These are phyloP conservation scores for Epichloe sibirici DNA, from an alignment of 2,329 filamentous ascomycete species.

Conservation along the genomic window DNA sequence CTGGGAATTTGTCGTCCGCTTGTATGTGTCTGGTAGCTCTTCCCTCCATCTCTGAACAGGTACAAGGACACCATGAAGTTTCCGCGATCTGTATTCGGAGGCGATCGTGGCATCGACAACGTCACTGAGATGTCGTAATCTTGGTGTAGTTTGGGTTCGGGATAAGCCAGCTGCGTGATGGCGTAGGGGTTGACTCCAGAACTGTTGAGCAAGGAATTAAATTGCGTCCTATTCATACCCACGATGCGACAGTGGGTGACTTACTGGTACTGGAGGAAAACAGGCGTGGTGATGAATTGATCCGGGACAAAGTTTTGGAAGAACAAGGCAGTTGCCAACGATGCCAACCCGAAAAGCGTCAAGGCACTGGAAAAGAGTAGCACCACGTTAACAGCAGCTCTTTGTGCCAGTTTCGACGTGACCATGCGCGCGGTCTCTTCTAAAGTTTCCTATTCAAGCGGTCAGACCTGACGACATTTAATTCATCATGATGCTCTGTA, in stretches of 20 bases:
- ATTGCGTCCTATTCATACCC: background rate
- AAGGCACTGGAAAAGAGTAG: slow-evolving; percentile 31
- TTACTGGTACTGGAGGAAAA: slow-evolving; percentile 49
- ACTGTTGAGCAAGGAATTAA: slow-evolving; percentile 19
- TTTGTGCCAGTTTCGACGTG: slow-evolving; percentile 40
- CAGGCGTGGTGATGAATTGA: slow-evolving; percentile 36
- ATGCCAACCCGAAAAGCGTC: slow-evolving; percentile 34
- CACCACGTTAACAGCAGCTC: slow-evolving; percentile 33
- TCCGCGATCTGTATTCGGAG: slow-evolving; percentile 60
- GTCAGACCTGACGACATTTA: background rate
- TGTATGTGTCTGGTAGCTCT: background rate
- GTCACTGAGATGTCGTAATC: slow-evolving; percentile 73
- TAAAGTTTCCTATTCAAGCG: slow-evolving; percentile 20
- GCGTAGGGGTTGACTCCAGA: slow-evolving; percentile 41
- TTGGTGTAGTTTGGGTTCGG: slow-evolving; percentile 55
- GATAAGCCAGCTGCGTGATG: slow-evolving; percentile 30
- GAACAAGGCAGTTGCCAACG: slow-evolving; percentile 37
- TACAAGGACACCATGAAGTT: slow-evolving; percentile 91
- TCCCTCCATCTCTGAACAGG: slow-evolving; percentile 36
- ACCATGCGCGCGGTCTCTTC: slow-evolving; percentile 25
- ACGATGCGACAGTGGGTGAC: slow-evolving; percentile 9
- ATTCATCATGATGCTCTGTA: background rate
- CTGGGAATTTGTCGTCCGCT: slow-evolving; percentile 1
- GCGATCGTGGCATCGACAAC: slow-evolving; percentile 67
- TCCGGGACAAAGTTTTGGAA: slow-evolving; percentile 46